Evolutionary conservation across 345 rosid species (phyloP).

Genomic region (Brassica cretica): DNA sequence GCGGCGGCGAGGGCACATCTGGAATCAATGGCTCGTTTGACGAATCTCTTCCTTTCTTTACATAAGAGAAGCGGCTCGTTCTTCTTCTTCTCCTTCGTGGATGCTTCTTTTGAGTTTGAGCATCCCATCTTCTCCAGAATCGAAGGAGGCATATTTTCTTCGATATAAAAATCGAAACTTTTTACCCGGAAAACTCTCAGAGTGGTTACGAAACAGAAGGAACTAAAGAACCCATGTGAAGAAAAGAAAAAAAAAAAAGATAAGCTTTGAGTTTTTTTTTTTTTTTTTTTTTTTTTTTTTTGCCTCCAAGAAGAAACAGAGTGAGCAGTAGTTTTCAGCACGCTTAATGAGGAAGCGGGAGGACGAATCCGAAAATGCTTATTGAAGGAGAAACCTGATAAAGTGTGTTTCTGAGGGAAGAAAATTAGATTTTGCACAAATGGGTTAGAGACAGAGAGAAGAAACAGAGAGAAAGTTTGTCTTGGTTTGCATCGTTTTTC

Average conservation of each 20-base stretch:
- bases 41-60: slow-evolving; percentile 69
- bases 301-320: slow-evolving; percentile 24
- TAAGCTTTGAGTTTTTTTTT: not conserved
- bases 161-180: slow-evolving; percentile 25
- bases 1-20: slow-evolving; percentile 86
- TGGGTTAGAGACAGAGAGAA: slow-evolving; percentile 9
- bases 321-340: slow-evolving; percentile 37
- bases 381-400: slow-evolving; percentile 37
- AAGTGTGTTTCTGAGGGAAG: slow-evolving; percentile 9
- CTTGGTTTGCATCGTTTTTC: slow-evolving; percentile 36
- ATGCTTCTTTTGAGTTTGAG: slow-evolving; percentile 60
- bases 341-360: not conserved
- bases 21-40: slow-evolving; percentile 73
- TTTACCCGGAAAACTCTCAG: slow-evolving; percentile 29
- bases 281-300: not conserved
- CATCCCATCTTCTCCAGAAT: slow-evolving; percentile 62
- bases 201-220: slow-evolving; percentile 18
- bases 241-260: too few species aligned
- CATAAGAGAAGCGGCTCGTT: slow-evolving; percentile 68
- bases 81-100: slow-evolving; percentile 37
- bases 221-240: slow-evolving; percentile 2
- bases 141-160: slow-evolving; percentile 28
- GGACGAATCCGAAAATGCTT: slow-evolving; percentile 29
- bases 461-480: slow-evolving; percentile 20
- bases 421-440: not conserved